Base-by-base conservation (phyloP, 2,329 filamentous ascomycete species). In the Cladobotryum mycophilum region DNA sequence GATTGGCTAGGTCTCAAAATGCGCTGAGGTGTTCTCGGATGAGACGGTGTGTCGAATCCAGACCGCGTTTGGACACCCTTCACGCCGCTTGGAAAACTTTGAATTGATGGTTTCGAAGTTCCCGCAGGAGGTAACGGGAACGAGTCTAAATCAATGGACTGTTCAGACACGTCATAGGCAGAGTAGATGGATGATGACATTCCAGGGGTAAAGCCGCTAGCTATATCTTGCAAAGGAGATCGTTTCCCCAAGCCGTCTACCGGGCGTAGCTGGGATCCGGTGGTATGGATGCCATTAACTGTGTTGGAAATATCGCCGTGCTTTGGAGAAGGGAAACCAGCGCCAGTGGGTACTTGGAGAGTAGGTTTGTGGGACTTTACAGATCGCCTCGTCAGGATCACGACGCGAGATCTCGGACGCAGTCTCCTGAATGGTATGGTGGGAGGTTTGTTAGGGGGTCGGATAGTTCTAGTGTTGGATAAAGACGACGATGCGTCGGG, bases 401-500 rank as follows among this genome's bases (percentile, higher is more conserved):
- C 56, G 20, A 60, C 57, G 44, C 62, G 66, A 3, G 63, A 61
- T 30, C 61, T 57, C 5, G 60, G 57, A 12, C 56, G 57, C 9
- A 48, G 47, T 48, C 54, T 58, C 22, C 60, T 41, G 20, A 56
- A 58, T 9, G 58, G 60, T 20, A 52, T 47, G 7, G 50, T 46
- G 22, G 41, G 50, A 34, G 41, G 46, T 17, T 53, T 47, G 15
- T 47, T 37, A 42, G 43, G 44, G 45, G 37, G 51, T 36, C 51
- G 51, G 22, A 48, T 48, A 46, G 45, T 56, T 40, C 41, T 55
- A 14, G 53, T 53, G 40, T 56, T 52, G n/a, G 54, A 50, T 49
- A 58, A 49, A 34, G 51, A 51, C 51, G 57, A 41, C 51, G 54
- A 52, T 51, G 56, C 54, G 48, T 61, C 58, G 18, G 58, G 52